Conservation (phyloP, 1,139 yeast genomes). For the Taiozyma onychis region DNA sequence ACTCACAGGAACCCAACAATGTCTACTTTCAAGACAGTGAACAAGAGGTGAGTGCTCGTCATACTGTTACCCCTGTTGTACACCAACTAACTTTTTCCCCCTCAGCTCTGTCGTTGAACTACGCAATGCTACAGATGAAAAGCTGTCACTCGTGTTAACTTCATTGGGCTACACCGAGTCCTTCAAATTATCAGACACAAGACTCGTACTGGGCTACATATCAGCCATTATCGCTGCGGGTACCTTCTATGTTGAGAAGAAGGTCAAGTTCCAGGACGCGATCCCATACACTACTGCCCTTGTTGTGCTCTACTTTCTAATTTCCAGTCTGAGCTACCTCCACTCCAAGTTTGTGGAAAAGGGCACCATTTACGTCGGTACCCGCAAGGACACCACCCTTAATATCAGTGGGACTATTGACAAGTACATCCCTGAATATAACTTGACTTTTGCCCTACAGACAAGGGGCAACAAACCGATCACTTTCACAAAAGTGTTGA, state of each 20-base stretch:
- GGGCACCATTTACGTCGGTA: conserved; percentile 57
- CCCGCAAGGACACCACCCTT: conserved; percentile 14
- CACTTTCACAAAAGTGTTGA: conserved; percentile 8
- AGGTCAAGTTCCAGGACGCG: conserved; percentile 40
- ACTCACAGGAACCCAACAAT: conserved; percentile 1
- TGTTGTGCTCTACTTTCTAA: conserved; percentile 42
- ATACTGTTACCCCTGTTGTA: not conserved
- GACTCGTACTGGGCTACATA: conserved; percentile 62
- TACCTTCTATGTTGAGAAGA: conserved; percentile 64
- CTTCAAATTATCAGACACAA: conserved; percentile 51
- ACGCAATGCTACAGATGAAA: conserved; percentile 41
- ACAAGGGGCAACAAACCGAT: conserved; percentile 4
- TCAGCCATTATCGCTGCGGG: conserved; percentile 63
- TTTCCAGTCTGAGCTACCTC: conserved; percentile 44
- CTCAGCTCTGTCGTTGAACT: conserved; percentile 29
- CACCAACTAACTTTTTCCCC: not conserved
- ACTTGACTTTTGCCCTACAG: conserved; percentile 21
- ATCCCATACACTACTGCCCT: conserved; percentile 37
- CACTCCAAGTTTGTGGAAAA: conserved; percentile 48
- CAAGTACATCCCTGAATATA: conserved; percentile 42
- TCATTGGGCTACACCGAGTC: conserved; percentile 61
- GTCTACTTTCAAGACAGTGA: conserved; percentile 14
- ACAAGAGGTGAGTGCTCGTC: conserved; percentile 11
- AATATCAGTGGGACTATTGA: conserved; percentile 26
- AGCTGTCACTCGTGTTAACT: conserved; percentile 40